Evolutionary conservation across 2,329 filamentous ascomycete species (phyloP), one percentile per base, ranked within the genome.

Genomic region (Didymella arachidicola): DNA sequence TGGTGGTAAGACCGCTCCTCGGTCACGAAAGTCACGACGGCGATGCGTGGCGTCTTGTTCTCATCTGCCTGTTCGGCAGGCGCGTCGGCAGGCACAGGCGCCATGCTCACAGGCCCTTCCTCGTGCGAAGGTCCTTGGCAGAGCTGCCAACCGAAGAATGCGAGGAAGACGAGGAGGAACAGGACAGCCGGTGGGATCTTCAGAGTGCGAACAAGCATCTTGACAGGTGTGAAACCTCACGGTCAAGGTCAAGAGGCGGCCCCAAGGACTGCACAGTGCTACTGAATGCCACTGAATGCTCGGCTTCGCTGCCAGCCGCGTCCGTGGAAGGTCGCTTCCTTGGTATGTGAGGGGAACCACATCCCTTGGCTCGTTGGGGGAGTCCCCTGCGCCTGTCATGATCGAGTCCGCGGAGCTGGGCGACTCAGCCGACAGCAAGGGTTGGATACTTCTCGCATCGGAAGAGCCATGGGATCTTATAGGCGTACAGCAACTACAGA

Each of bases 11-110:
- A 76, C 48, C 70, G 70, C 62, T 77, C 66, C 6, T 77, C 67
- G 0, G 76, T 78, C 7, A 74, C 69, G 45, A 77, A 77, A 0
- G 76, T 77, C 53, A 78, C 64, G 38, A 78, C 62, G 18, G 73
- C 76, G 12, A 78, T 67, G 19, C 72, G 67, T 8, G 65, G 68
- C 32, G 53, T 30, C 39, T 63, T 68, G 34, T 60, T 65, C 43
- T 62, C 53, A 29, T 32, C 30, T 6, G 43, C 36, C 8, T 19
- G 55, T 10, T 62, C 59, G 4, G 60, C 53, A n/a, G 64, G 49
- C 29, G 48, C 62, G 7, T 62, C 59, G 1, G 63, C 57, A 19
- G 62, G 52, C 25, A 55, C 42, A 22, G 65, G 60, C 5, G 62
- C 49, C 38, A 53, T 56, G 12, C 44, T 42, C 11, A 61, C 50